Percentiles rank a stretch among this genome's conserved stretches.
These are phyloP conservation scores for Taiozyma sp. DNA, from an alignment of 1,139 yeast genomes.

Conservation along the genomic window DNA sequence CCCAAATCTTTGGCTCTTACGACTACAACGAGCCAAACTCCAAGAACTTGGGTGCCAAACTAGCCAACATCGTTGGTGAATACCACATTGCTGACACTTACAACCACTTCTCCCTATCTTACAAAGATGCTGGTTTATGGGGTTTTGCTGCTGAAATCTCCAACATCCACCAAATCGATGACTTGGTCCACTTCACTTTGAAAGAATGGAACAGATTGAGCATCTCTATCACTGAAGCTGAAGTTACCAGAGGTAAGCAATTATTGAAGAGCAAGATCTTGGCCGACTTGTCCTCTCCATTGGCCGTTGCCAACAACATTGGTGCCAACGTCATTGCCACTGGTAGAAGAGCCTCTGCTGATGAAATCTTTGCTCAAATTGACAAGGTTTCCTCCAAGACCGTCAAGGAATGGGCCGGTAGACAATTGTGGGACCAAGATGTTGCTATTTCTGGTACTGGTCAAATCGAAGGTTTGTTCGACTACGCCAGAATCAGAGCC, in stretches of 20 bases:
- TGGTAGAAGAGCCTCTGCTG: constrained; percentile 58
- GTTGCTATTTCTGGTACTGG: constrained; percentile 80
- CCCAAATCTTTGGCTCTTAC: constrained; percentile 63
- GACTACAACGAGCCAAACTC: constrained; percentile 49
- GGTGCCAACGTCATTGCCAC: constrained; percentile 56
- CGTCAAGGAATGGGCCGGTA: constrained; percentile 70
- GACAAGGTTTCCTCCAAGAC: constrained; percentile 59
- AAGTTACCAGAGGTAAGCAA: constrained; percentile 74
- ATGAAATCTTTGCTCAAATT: constrained; percentile 56
- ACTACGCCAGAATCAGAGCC: constrained; percentile 81
- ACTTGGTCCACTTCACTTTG: constrained; percentile 70
- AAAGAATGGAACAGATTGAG: constrained; percentile 87
- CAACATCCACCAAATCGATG: constrained; percentile 59
- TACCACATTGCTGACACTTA: constrained; percentile 69
- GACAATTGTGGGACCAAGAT: constrained; percentile 79
- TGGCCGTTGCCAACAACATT: constrained; percentile 50
- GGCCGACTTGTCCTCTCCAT: constrained; percentile 40
- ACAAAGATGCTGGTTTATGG: constrained; percentile 79
- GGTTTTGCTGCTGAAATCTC: constrained; percentile 69
- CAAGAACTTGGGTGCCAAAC: constrained; percentile 77
- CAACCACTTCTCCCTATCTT: constrained; percentile 67
- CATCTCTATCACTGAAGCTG: constrained; percentile 68
- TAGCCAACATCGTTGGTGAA: constrained; percentile 69
- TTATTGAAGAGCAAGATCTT: constrained; percentile 60
- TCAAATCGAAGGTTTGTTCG: constrained; percentile 77